Percentiles rank a stretch among this genome's conserved stretches.
Evolutionary conservation across 1,284 basidiomycete species (phyloP).

Genomic region (Athelia sp.): DNA sequence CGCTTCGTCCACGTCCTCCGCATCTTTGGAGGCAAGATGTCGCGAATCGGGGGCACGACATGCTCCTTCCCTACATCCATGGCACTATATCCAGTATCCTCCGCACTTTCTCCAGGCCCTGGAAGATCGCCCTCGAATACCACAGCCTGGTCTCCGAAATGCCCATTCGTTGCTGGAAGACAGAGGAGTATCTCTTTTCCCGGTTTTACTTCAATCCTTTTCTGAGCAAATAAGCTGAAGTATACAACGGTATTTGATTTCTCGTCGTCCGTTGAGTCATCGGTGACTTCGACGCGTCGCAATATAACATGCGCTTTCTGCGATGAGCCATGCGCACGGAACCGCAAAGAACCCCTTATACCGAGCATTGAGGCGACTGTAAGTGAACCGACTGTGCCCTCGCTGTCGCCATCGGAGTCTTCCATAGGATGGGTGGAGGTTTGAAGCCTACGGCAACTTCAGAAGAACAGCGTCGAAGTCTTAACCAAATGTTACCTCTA

Average conservation of each 20-base stretch:
- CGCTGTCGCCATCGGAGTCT: constrained; percentile 23
- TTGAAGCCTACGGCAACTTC: too few relatives aligned
- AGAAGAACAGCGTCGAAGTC: too few relatives aligned
- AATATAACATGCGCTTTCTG: constrained; percentile 57
- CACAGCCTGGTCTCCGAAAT: constrained; percentile 48
- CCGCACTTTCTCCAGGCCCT: constrained; percentile 11
- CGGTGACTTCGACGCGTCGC: constrained; percentile 45
- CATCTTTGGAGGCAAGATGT: constrained; percentile 52
- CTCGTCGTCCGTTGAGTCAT: constrained; percentile 36
- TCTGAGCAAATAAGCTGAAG: constrained; percentile 59
- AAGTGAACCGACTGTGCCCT: constrained; percentile 8
- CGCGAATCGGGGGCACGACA: constrained; percentile 19
- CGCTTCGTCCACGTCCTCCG: constrained; percentile 48
- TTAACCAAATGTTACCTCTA: too few relatives aligned
- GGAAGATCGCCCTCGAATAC: constrained; percentile 48
- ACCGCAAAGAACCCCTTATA: constrained; percentile 47
- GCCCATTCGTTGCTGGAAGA: constrained; percentile 33
- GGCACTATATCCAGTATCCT: neutral
- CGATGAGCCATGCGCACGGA: constrained; percentile 50
- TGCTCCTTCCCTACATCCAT: neutral
- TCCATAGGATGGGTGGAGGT: constrained; percentile 16
- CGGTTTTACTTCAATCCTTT: constrained; percentile 60
- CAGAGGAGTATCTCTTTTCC: constrained; percentile 63
- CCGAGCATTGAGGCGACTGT: constrained; percentile 45
- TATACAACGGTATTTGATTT: constrained; percentile 33